Conservation (phyloP, 768 basidiomycete species). For the Collybia mongolica region DNA sequence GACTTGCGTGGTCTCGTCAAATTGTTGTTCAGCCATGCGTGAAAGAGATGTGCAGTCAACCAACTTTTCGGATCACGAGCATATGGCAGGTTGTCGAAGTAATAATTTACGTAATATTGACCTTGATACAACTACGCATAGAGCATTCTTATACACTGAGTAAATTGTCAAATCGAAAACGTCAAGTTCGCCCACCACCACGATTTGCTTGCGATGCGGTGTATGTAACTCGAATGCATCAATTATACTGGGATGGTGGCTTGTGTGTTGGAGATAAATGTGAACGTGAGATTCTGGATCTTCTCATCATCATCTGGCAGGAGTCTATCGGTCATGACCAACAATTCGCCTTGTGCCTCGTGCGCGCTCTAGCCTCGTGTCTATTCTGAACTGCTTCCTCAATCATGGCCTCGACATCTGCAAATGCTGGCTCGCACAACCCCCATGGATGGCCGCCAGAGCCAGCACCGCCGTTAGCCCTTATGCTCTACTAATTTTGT, state of each 20-base stretch:
- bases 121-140: background rate
- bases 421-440: constrained; percentile 26
- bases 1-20: constrained; percentile 81
- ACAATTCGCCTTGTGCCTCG: constrained; percentile 9
- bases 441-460: constrained; percentile 44
- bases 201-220: no score
- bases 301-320: background rate
- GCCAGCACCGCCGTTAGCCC: constrained; percentile 50
- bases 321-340: background rate
- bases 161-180: no score
- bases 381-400: constrained; percentile 32
- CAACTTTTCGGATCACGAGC: no score
- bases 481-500: constrained; percentile 11
- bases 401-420: constrained; percentile 46
- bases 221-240: no score
- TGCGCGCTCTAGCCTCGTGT: constrained; percentile 25
- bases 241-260: no score
- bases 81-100: no score
- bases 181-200: no score
- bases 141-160: background rate
- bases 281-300: background rate
- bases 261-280: background rate
- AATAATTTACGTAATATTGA: background rate
- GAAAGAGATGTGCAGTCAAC: constrained; percentile 9
- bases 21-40: constrained; percentile 54